Base-by-base conservation (phyloP, 2,329 filamentous ascomycete genomes). In the Rachicladosporium sp. region DNA sequence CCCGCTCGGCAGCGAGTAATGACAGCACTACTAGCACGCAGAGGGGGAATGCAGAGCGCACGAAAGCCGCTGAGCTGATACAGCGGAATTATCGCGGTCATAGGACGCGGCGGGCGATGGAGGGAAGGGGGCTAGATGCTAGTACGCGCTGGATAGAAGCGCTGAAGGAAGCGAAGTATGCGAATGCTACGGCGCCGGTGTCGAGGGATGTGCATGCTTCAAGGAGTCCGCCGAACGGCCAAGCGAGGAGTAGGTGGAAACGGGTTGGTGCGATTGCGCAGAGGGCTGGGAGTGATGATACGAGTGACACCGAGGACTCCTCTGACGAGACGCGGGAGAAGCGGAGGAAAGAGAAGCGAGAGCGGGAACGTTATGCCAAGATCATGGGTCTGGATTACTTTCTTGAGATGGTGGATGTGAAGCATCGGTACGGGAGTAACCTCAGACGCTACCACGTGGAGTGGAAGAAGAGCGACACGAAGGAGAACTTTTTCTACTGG, bases 401-500 rank as follows among this genome's bases (percentile, higher is more conserved):
- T 46, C 67, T 78, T 1, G 76, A 94, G 53, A 88, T 93, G 81
- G 57, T 59, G 7, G 58, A 60, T 43, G 64, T 78, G 35, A 88
- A 93, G 59, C 87, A 95, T 56, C 76, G 87, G 3, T 93, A 94
- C 53, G 88, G 87, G 3, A 81, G 78, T 39, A 93, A 91, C 49
- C 61, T 94, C 37, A 71, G 82, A 27, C 73, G 75, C 27, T 95
- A 94, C 51, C 88, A 95, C 53, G 74, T 77, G 43, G 76, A 82
- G 47, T 95, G 88, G 88, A 86, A 86, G 58, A 75, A 73, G 44
- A 68, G 76, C 1, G 68, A 82, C 21, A 89, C 85, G 0, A 74
- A 77, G 4, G 81, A 94, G 57, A 93, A 91, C 55, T 95, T 88
- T 69, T 94, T 94, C 59, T 89, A 87, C 62, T 94, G 88, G 87